Evolutionary conservation across 345 rosid species (phyloP), one percentile per base, ranked within the genome.

Genomic region (Heritiera littoralis): DNA sequence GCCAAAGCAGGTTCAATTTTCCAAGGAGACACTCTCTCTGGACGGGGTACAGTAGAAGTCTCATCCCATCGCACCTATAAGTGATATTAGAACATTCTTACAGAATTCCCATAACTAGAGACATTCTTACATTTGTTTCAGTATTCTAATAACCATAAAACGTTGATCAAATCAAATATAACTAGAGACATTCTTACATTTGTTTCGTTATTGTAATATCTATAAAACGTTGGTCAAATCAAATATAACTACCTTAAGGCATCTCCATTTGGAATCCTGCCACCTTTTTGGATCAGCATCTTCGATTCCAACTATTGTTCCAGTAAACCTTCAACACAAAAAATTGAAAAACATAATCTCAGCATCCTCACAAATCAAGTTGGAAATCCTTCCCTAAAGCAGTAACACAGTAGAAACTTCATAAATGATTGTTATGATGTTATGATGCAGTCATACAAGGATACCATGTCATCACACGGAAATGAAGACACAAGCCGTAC

Each of bases 11-110:
- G 95, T 79, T 94, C 97, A 80, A 94, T 83, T 80, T 91, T 90
- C 98, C 97, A 92, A 6, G 95, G 95, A 45, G 98, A 94, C 66
- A 94, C 98, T 83, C 94, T 86, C 14, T 91, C 95, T n/a, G 95
- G 98, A 60, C 93, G 91, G 66, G 89, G 87, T 66, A 94, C 85
- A 55, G 83, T 75, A 56, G 94, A 87, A 77, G 87, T 89, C 82
- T 91, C 97, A 81, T 94, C 98, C 98, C 98, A 94, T 60, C 90
- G 86, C 79, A 94, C 98, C 98, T 94, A 76, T 72, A 83, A 46
- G 45, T 7, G 78, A 51, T 9, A 74, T 77, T 11, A 45, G 30
- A 66, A 41, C 23, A 55, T 65, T 23, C 9, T 41, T 28, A 18
- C 45, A 78, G 41, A 51, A 67, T 68, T 9, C 40, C 18, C 14